Evolutionary conservation across 176 grass and related monocot species (phyloP).

Genomic region (Zoysia pacifica): DNA sequence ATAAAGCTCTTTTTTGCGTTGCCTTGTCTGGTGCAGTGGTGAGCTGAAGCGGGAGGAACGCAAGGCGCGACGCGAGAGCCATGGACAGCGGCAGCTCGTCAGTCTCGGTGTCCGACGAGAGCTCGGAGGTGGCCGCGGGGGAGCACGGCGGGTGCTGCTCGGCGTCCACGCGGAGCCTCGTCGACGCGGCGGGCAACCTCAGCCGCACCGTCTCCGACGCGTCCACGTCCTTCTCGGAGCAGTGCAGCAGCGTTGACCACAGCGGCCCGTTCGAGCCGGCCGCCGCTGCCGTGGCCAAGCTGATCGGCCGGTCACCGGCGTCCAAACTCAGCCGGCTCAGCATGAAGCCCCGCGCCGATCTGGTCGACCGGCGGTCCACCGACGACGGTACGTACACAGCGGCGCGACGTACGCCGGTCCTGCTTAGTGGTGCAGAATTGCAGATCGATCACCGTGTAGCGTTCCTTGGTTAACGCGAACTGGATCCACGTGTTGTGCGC

Average conservation of each 20-base stretch:
- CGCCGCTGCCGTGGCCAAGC: conserved; percentile 50
- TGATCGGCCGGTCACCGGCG: conserved; percentile 45
- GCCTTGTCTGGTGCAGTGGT: conserved; percentile 1
- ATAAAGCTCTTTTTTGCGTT: conserved; percentile 33
- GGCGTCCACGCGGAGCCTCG: conserved; percentile 60
- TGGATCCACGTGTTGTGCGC: background rate
- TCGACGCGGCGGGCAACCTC: conserved; percentile 43
- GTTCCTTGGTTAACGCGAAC: background rate
- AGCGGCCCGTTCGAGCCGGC: conserved; percentile 57
- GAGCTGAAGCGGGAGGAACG: background rate
- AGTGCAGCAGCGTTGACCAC: conserved; percentile 54
- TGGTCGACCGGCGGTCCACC: conserved; percentile 55
- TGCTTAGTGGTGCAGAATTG: too few species aligned
- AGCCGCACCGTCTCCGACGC: conserved; percentile 80
- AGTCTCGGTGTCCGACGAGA: conserved; percentile 59
- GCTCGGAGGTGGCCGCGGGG: conserved; percentile 46
- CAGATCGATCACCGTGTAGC: background rate
- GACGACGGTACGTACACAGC: conserved; percentile 51
- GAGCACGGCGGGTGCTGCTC: conserved; percentile 50
- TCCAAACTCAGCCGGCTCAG: conserved; percentile 50
- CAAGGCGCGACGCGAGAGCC: background rate
- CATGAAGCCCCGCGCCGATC: conserved; percentile 66
- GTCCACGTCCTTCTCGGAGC: conserved; percentile 75
- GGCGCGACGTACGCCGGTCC: background rate
- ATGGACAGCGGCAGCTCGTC: conserved; percentile 74